These are phyloP conservation scores for Trifolium fragiferum DNA, from an alignment of 306 rosid genomes.

Conservation along the genomic window DNA sequence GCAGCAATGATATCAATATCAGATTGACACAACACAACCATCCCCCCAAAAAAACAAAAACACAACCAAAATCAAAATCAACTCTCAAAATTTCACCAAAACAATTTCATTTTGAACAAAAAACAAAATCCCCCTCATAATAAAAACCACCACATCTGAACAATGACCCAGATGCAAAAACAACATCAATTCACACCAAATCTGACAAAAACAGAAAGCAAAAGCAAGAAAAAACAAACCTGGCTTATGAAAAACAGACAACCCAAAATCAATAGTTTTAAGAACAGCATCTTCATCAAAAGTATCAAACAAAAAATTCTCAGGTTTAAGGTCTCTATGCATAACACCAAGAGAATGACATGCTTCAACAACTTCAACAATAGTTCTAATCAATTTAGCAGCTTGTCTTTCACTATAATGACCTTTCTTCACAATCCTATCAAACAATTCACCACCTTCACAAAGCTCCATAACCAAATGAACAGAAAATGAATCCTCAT, in stretches of 20 bases:
- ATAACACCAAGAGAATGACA: conserved; percentile 66
- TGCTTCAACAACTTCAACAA: conserved; percentile 58
- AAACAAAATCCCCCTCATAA: not conserved
- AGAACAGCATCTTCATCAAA: conserved; percentile 61
- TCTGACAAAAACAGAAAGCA: conserved; percentile 4
- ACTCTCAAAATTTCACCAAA: not conserved
- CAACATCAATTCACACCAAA: not conserved
- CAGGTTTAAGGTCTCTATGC: conserved; percentile 66
- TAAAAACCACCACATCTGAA: not conserved
- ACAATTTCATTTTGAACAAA: not conserved
- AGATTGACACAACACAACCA: not conserved
- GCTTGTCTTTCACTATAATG: conserved; percentile 64
- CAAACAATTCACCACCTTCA: conserved; percentile 61
- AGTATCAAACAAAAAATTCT: conserved; percentile 60
- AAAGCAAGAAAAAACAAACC: conserved; percentile 34
- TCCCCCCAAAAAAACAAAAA: not conserved
- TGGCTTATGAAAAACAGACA: conserved; percentile 62
- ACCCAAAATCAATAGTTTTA: conserved; percentile 61
- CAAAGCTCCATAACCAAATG: conserved; percentile 68
- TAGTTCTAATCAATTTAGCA: conserved; percentile 51
- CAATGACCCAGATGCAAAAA: conserved; percentile 16
- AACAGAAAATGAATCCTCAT: conserved; percentile 49
- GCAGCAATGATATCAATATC: conserved; percentile 6
- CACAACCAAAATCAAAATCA: conserved; percentile 18
- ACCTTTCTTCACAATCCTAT: conserved; percentile 58